Base-by-base conservation (phyloP, 1,284 basidiomycete genomes). In the Fomes fomentarius region DNA sequence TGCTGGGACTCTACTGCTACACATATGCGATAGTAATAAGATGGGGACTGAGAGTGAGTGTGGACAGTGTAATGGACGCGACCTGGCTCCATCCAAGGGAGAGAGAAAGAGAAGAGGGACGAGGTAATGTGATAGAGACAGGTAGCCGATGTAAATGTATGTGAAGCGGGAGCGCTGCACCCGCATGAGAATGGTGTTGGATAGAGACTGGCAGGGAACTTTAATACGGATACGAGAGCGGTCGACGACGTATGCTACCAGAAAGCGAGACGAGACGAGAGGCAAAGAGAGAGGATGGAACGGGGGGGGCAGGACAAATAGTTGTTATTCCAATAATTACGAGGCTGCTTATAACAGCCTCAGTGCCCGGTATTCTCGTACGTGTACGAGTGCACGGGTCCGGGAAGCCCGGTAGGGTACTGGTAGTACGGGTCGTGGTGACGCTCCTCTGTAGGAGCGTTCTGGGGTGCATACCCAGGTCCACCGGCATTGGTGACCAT, bases 401-500 rank as follows among this genome's bases (percentile, higher is more conserved):
- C 56, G 14, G 47, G 50, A 12, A 41, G 34, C 17, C 56, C 50
- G 12, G 47, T 30, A 7, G 43, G 47, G 17, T 50, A 50, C 34
- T 25, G 47, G 15, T 53, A 48, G 51, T 61, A 56, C 31, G 53
- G 45, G 38, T 56, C 56, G n/a, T 53, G 53, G 14, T 53, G 48
- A 4, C 48, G 51, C 38, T 53, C 59, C 19, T 50, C 45, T 19
- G 45, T 17, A 3, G 44, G 28, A 35, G 39, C 11, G 8, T 35
- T 15, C 12, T 51, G 53, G n/a, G 52, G 45, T 31, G 47, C 37
- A 38, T 34, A 47, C 0, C 44, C 39, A 10, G 25, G 17, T 5
- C 28, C 47, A 5, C 14, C 26, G n/a, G 38, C 31, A 1, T 28
- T 39, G 7, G 39, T 26, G 15, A 11, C 37, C 47, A 53, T 31